Conservation (phyloP, 2,329 filamentous ascomycete species). For the Cadophora gregata region DNA sequence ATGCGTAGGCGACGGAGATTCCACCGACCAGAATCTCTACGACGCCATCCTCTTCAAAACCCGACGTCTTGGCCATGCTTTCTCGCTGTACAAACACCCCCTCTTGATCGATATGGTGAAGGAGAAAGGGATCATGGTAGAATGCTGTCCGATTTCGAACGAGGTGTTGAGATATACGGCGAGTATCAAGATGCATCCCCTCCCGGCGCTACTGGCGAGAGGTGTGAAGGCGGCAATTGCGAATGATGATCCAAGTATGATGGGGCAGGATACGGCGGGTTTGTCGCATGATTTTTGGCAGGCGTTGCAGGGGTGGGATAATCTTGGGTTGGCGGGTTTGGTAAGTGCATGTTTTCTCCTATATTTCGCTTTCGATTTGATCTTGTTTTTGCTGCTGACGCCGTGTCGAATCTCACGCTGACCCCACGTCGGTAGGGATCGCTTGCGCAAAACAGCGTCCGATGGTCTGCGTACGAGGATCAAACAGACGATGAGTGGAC, state of each 20-base stretch:
- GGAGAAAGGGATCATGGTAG: constrained; percentile 81
- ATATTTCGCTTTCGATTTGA: not conserved
- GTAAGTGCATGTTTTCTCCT: constrained; percentile 54
- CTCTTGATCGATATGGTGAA: constrained; percentile 84
- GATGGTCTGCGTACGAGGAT: constrained; percentile 87
- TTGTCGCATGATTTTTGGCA: constrained; percentile 94
- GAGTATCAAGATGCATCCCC: constrained; percentile 75
- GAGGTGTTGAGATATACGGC: constrained; percentile 81
- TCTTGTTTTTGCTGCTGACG: not conserved
- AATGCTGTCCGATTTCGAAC: constrained; percentile 88
- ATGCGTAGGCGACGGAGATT: constrained; percentile 76
- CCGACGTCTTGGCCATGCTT: constrained; percentile 84
- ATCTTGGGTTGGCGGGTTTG: constrained; percentile 82
- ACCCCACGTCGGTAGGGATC: constrained; percentile 29
- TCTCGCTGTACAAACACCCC: constrained; percentile 87
- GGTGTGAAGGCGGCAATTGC: constrained; percentile 83
- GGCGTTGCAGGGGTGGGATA: constrained; percentile 85
- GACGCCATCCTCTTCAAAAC: constrained; percentile 85
- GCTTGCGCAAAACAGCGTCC: constrained; percentile 86
- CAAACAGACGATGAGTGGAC: constrained; percentile 74
- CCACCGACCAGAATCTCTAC: constrained; percentile 79
- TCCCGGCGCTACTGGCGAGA: constrained; percentile 80
- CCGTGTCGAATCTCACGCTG: constrained; percentile 4
- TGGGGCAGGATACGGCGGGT: constrained; percentile 81
- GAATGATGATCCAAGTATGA: constrained; percentile 87